Evolutionary conservation across 805 yeast genomes (phyloP).

Genomic region (Wickerhamomyces strasburgensis): DNA sequence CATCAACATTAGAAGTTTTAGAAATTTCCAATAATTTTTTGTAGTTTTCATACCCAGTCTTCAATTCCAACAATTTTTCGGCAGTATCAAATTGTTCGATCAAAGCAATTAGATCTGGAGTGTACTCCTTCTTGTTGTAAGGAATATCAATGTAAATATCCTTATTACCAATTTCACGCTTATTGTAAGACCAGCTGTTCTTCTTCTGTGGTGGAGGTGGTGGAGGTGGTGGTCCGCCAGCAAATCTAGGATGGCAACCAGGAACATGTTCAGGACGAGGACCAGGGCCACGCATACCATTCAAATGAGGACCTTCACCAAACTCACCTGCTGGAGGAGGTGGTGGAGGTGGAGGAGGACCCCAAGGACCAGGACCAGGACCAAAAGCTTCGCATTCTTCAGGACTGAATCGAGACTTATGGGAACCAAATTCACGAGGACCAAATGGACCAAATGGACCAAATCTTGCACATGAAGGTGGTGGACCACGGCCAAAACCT

Average conservation of each 20-base stretch:
- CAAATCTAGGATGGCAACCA: not conserved
- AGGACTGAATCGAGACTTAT: no score
- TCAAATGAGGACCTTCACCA: no score
- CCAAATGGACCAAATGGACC: no score
- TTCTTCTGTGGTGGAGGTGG: not conserved
- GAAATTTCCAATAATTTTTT: not conserved
- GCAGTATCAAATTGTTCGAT: slow-evolving; percentile 5
- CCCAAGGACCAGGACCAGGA: no score
- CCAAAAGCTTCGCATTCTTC: no score
- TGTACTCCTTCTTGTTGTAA: not conserved
- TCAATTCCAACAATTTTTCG: slow-evolving; percentile 9
- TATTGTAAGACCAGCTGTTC: not conserved
- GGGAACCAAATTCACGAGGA: no score
- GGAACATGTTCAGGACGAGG: no score
- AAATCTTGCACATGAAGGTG: no score
- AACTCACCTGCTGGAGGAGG: no score
- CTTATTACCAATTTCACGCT: not conserved
- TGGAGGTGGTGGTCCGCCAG: not conserved
- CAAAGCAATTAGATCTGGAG: not conserved
- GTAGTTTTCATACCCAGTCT: slow-evolving; percentile 3
- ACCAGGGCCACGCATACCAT: no score
- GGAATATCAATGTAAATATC: slow-evolving; percentile 10
- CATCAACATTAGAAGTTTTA: not conserved
- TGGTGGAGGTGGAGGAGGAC: no score
- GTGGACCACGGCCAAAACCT: no score